Base-by-base conservation (phyloP, 1,139 yeast species). In the Diutina scorzettiae region DNA sequence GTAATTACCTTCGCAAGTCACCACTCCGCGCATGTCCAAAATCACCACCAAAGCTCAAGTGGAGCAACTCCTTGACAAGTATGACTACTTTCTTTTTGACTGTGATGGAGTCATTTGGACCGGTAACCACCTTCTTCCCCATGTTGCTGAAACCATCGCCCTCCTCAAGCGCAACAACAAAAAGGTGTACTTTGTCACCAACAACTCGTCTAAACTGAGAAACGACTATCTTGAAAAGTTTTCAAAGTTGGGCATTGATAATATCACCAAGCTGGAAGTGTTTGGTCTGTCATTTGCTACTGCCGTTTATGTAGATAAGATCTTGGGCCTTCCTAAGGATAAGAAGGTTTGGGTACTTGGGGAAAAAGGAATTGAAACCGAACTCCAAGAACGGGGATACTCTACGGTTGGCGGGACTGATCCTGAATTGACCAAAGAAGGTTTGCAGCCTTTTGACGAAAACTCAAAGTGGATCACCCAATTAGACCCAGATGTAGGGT, bases 241-340 rank as follows among this genome's bases (percentile, higher is more conserved):
- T 55, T 71, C 66, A 14, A 74, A 77, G 45, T 73, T 85, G 46
- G 97, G 96, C 1, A 71, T 89, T 44, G 53, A 58, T 4, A 71
- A 66, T 2, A 78, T 83, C 25, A 63, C 67, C 16, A 77, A 78
- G 54, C 77, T 76, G 39, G 95, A 89, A 55, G 77, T 91, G 12
- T 89, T 91, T 57, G 94, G 96, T 4, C 83, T 95, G 1, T 81
- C 96, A 1, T 91, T 81, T 60, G 95, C 97, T 5, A 73, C 94
- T 28, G 96, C 97, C 0, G 77, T 89, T 14, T 89, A 91, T 55
- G 69, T 89, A 40, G 77, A 79, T 43, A 80, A 84, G 57, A 85
- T 87, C 46, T 64, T 84, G 48, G 69, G 81, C 52, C 67, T 89
- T 48, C 70, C 73, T 4, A 83, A 82, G 43, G 75, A 74, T 51